phyloP scores from a whole-genome alignment of 148 eudicot species.

The Amaranthus palmeri region DNA sequence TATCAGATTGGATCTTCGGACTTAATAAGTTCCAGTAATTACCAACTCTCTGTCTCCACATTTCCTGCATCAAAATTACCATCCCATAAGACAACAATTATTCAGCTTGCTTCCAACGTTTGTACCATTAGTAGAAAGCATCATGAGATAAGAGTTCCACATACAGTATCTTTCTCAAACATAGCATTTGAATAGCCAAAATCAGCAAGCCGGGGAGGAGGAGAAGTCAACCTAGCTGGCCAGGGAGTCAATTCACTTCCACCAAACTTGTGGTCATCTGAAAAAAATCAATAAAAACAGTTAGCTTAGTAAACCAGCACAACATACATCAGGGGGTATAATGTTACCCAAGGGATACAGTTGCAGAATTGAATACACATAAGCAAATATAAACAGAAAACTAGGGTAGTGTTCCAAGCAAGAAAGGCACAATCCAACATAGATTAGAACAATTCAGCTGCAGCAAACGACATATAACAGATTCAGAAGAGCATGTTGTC shows the following conservation, averaged over 20 bases:
- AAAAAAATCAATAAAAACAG: conserved; percentile 17
- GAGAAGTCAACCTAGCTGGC: conserved; percentile 89
- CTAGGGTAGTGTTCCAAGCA: not conserved
- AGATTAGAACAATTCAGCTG: not conserved
- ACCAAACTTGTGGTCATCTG: conserved; percentile 78
- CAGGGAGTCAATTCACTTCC: conserved; percentile 95
- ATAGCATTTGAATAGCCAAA: conserved; percentile 70
- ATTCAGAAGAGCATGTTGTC: not conserved
- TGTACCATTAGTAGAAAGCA: not conserved
- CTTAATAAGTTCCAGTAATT: conserved; percentile 76
- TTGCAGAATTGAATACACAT: not conserved
- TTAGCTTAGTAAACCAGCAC: not conserved
- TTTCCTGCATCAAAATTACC: conserved; percentile 46
- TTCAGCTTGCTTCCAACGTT: not conserved
- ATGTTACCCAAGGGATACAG: not conserved
- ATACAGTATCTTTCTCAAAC: conserved; percentile 92
- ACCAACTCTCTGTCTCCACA: conserved; percentile 80
- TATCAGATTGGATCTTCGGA: conserved; percentile 63
- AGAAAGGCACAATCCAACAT: not conserved
- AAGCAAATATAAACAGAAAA: not conserved
- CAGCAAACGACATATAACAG: not conserved
- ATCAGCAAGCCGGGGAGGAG: conserved; percentile 98
- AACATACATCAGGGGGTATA: not conserved
- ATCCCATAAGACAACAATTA: not conserved
- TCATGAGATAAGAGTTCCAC: conserved; percentile 5